Evolutionary conservation across 208 protist species (phyloP).

Genomic region (Trypanosoma theileri): DNA sequence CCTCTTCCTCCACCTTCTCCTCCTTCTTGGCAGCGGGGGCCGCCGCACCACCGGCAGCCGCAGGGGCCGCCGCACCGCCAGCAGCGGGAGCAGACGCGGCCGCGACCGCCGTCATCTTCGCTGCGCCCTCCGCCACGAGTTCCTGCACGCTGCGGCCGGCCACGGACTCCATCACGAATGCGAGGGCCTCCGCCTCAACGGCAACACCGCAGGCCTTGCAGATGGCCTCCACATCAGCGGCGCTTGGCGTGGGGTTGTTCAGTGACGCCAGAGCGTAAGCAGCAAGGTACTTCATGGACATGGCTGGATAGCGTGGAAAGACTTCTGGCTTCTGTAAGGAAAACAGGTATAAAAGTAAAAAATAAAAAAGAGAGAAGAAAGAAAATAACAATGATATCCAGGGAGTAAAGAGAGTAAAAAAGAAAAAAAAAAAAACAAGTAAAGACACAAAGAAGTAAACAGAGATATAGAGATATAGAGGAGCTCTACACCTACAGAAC

Average conservation of each 20-base stretch:
- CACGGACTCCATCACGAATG: conserved; percentile 80
- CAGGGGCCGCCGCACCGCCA: conserved; percentile 31
- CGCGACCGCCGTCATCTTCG: conserved; percentile 75
- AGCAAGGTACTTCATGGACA: conserved; percentile 92
- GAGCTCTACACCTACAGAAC: background rate
- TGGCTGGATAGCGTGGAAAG: conserved; percentile 25
- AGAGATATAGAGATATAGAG: conserved; percentile 8
- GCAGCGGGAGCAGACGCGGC: conserved; percentile 41
- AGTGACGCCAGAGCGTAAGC: conserved; percentile 91
- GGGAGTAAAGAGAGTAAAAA: conserved; percentile 2
- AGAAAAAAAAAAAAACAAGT: conserved; percentile 17
- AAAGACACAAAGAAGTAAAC: conserved; percentile 18
- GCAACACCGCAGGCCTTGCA: conserved; percentile 74
- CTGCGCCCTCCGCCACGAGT: conserved; percentile 73
- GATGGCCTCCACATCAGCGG: conserved; percentile 83
- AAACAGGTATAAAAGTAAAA: conserved; percentile 12
- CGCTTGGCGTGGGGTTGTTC: conserved; percentile 64
- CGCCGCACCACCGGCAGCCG: conserved; percentile 38
- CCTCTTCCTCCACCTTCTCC: conserved; percentile 82
- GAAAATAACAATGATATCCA: conserved; percentile 14
- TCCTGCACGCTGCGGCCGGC: conserved; percentile 69
- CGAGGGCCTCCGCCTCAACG: conserved; percentile 75
- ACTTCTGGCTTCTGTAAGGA: conserved; percentile 1
- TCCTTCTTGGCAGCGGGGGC: conserved; percentile 48
- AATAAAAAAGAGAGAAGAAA: conserved; percentile 1